Evolutionary conservation across 768 basidiomycete species (phyloP), one percentile per base, ranked within the genome.

Genomic region (Macrolepiota dolichaula): DNA sequence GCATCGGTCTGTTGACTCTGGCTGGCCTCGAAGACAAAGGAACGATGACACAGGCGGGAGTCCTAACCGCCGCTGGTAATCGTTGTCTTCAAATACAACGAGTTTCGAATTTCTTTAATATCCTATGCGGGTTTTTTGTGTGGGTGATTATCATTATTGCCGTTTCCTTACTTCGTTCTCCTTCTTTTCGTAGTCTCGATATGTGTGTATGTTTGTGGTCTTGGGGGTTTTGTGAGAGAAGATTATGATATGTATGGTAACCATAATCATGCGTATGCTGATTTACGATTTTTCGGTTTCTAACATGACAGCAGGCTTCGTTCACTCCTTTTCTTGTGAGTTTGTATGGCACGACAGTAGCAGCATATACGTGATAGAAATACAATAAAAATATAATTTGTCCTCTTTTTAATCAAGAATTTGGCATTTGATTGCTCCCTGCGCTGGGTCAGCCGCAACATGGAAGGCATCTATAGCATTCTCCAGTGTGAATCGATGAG

Each of bases 381-480:
- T 10, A 37, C 36, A 49, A 42, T 50, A 32, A 32, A 25, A 29
- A 32, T 29, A 29, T 40, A 2, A 53, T 35, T 27, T 50, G 7
- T 56, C 15, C 36, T 51, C 32, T 12, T 44, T 22, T 76, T 65
- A 86, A 71, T 87, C 85, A 29, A 74, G 76, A 56, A 88, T 87
- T 65, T 85, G 85, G 61, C 88, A 84, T 67, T 88, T 88, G 68
- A 88, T 88, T 40, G 87, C 84, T 6, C 87, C 86, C 66, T 85
- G 85, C 22, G 80, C 61, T 52, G 84, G 83, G 68, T 89, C 86
- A 5, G 87, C 86, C 17, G 87, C 87, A 38, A 87, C 80, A 65
- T 92, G 85, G 76, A 96, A 96, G 1, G 94, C 94, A 53, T 85
- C 74, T 7, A 87, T 80, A 0, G 92, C 89, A 35, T 89, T 81